A percentile compares a stretch with the other conserved stretches of the same genome.
Evolutionary conservation across 805 yeast species (phyloP).

Genomic region (Starmerella powellii): DNA sequence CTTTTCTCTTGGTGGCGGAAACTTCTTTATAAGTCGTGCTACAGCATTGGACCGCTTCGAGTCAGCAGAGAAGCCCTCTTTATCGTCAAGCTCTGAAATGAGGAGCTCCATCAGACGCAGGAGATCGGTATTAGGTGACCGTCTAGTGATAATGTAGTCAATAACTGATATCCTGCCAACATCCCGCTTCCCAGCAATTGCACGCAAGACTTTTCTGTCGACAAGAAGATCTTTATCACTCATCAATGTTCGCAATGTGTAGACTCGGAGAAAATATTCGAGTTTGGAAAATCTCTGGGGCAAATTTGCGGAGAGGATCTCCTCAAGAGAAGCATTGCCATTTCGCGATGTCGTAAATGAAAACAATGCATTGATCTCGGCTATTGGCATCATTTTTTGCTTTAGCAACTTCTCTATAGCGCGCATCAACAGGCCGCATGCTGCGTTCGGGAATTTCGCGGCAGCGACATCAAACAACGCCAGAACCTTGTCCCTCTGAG

Average conservation of each 20-base stretch:
- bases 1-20: too few relatives aligned
- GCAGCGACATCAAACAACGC: neutral
- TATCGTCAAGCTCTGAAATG: neutral
- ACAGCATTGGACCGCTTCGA: too few relatives aligned
- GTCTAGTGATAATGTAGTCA: conserved; percentile 3
- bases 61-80: too few relatives aligned
- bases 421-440: conserved; percentile 1
- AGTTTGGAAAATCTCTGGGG: neutral
- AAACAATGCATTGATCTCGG: neutral
- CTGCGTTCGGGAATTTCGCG: neutral
- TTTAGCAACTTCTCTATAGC: neutral
- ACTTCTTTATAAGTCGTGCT: too few relatives aligned
- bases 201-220: neutral
- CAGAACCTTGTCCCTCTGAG: neutral
- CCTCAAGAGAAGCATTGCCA: neutral
- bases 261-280: conserved; percentile 2
- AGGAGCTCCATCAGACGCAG: neutral
- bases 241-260: conserved; percentile 1
- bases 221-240: neutral
- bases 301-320: neutral
- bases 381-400: neutral
- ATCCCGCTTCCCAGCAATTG: conserved; percentile 1
- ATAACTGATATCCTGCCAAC: conserved; percentile 1
- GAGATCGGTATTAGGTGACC: neutral
- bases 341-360: neutral